Conservation (phyloP, 192 early-diverging fungal species). For the Umbelopsis sp. region DNA sequence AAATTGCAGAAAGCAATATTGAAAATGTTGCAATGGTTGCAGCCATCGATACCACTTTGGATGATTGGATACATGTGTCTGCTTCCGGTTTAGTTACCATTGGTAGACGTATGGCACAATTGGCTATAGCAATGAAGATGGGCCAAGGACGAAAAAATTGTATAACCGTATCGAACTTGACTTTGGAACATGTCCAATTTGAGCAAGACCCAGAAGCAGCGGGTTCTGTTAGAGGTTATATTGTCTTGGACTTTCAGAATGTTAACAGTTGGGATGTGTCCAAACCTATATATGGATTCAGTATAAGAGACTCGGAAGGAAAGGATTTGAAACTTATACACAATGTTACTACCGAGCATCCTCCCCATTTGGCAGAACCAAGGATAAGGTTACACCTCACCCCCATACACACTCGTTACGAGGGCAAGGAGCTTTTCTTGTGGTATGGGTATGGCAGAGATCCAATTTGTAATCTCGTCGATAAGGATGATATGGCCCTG, state of each 20-base stretch:
- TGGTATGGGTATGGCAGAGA: slow-evolving; percentile 20
- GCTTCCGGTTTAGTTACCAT: slow-evolving; percentile 11
- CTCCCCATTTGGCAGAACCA: too few relatives aligned
- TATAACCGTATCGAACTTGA: neutral
- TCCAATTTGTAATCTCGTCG: slow-evolving; percentile 17
- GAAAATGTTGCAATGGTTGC: slow-evolving; percentile 21
- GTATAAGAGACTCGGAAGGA: neutral
- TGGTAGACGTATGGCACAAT: slow-evolving; percentile 23
- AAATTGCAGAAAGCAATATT: neutral
- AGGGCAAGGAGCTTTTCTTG: neutral
- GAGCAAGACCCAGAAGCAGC: neutral
- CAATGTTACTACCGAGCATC: neutral
- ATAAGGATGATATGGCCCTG: slow-evolving; percentile 18
- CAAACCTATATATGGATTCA: neutral
- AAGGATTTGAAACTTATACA: neutral
- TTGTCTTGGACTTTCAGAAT: neutral
- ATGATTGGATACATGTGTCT: slow-evolving; percentile 34
- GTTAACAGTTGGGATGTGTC: neutral
- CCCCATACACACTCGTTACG: neutral
- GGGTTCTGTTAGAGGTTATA: neutral
- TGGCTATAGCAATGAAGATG: neutral
- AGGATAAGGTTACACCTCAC: neutral
- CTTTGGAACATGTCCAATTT: neutral
- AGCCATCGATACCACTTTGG: slow-evolving; percentile 28
- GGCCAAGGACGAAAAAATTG: neutral